Evolutionary conservation across 176 grass and related monocot species (phyloP).

Genomic region (Melocanna baccifera): DNA sequence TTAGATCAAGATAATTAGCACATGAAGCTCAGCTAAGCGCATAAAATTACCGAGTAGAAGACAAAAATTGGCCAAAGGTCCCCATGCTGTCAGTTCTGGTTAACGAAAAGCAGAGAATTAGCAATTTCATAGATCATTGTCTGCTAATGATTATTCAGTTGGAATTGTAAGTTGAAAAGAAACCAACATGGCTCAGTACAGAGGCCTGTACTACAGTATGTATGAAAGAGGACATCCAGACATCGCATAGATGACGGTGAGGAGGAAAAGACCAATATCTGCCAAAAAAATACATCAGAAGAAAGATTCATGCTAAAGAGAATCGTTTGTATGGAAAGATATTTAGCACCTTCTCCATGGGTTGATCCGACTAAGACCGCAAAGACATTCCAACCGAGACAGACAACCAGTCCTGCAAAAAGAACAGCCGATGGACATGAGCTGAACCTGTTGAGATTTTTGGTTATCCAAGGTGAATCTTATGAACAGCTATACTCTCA

Average conservation of each 20-base stretch:
- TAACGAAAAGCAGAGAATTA: constrained; percentile 20
- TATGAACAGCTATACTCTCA: background rate
- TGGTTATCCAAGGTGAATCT: background rate
- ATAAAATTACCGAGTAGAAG: constrained; percentile 72
- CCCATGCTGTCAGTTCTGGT: constrained; percentile 80
- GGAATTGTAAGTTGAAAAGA: background rate
- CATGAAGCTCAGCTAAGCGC: background rate
- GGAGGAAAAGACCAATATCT: constrained; percentile 76
- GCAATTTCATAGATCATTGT: background rate
- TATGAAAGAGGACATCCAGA: constrained; percentile 89
- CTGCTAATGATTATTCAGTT: background rate
- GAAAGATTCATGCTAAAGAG: background rate
- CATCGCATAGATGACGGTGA: constrained; percentile 74
- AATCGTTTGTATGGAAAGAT: background rate
- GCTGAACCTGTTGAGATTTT: background rate
- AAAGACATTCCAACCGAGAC: constrained; percentile 76
- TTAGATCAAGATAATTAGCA: background rate
- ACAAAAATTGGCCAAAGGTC: constrained; percentile 77
- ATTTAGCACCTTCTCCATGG: constrained; percentile 60
- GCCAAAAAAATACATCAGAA: constrained; percentile 15
- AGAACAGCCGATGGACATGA: background rate
- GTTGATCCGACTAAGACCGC: constrained; percentile 62
- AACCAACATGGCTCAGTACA: constrained; percentile 90
- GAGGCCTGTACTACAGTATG: constrained; percentile 84
- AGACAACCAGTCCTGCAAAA: constrained; percentile 62